These are phyloP conservation scores for Aristolochia californica DNA, from an alignment of 164 flowering plant species.

Conservation along the genomic window DNA sequence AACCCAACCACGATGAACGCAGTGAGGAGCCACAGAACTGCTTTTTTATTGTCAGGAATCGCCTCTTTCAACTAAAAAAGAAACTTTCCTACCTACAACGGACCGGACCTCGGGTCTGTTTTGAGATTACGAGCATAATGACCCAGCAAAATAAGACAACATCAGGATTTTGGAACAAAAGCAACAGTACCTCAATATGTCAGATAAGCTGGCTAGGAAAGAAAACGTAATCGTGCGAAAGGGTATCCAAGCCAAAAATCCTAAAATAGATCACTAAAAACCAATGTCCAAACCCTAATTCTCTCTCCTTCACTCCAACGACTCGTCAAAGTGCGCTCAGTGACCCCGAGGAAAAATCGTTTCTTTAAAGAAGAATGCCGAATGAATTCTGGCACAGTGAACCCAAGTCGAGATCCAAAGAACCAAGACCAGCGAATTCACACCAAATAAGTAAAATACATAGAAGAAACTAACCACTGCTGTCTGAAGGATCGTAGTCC, in stretches of 20 bases:
- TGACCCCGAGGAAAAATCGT: neutral
- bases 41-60: no score
- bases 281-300: constrained; percentile 11
- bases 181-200: neutral
- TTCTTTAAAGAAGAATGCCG: neutral
- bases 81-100: neutral
- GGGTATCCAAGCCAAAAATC: neutral
- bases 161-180: no score
- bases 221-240: neutral
- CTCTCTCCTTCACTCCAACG: neutral
- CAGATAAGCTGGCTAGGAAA: no score
- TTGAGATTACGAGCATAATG: neutral
- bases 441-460: neutral
- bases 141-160: neutral
- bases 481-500: constrained; percentile 47
- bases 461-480: constrained; percentile 22
- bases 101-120: neutral
- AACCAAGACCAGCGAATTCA: neutral
- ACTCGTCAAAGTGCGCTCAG: neutral
- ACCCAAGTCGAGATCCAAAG: neutral
- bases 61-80: no score
- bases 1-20: no score
- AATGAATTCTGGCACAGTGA: neutral
- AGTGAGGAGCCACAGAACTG: no score
- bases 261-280: neutral